Evolutionary conservation across 1,139 yeast genomes (phyloP), one percentile per base, ranked within the genome.

Genomic region (Yarrowia galli): DNA sequence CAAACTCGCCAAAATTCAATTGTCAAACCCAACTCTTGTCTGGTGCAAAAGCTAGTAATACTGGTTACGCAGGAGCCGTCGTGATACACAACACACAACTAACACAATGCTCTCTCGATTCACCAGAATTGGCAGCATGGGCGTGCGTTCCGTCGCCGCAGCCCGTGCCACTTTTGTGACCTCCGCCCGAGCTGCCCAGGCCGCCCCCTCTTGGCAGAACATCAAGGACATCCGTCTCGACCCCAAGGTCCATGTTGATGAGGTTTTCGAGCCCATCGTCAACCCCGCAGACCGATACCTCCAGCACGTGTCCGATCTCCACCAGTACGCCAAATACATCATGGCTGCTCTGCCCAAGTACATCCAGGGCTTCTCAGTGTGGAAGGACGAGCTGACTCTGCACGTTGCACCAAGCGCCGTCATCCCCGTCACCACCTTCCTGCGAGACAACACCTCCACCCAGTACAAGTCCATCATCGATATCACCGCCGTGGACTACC

Each of bases 301-400:
- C 75, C 91, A 84, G 72, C 88, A 86, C 72, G 79, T 81, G 70
- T 96, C 88, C 77, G 92, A 89, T 74, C 83, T 91, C 72, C 97
- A 91, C 81, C 87, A 88, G 79, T 91, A 89, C 78, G 97, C 97
- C 38, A 85, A 86, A 71, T 91, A 91, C 77, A 79, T 91, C 73
- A 89, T 89, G 84, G 84, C 91, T 22, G 87, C 91, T 71, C 76
- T 91, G 80, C 97, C 97, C 67, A 91, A 91, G 79, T 90, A 82
- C 76, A 84, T 91, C 71, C 97, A 91, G 79, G 89, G 89, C 77
- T 91, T 91, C 74, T 84, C 91, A 16, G 97, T 91, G 68, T 91
- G 97, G 97, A 91, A 91, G 79, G 97, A 91, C 77, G 97, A 91
- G 79, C 85, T 91, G 77, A 86, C 90, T 61, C 78, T 91, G 69